phyloP scores from a whole-genome alignment of 805 yeast species.

The Millerozyma miso region DNA sequence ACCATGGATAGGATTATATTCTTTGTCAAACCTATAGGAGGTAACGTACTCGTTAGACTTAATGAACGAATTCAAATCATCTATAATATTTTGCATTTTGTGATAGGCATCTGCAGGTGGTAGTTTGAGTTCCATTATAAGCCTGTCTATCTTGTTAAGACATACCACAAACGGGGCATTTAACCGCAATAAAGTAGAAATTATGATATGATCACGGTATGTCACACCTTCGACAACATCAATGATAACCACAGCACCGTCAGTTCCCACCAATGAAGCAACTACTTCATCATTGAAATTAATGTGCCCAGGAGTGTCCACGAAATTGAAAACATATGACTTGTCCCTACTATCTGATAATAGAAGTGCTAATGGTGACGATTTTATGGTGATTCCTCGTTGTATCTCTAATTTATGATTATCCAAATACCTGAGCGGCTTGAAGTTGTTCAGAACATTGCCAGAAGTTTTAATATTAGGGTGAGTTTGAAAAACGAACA shows the following conservation, averaged over 20 bases:
- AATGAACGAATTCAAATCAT: conserved; percentile 58
- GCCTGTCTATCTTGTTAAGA: conserved; percentile 78
- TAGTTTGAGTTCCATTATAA: conserved; percentile 73
- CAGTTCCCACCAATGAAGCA: conserved; percentile 54
- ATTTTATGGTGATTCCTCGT: conserved; percentile 64
- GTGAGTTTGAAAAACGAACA: conserved; percentile 66
- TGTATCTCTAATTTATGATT: conserved; percentile 63
- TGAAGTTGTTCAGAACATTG: conserved; percentile 33
- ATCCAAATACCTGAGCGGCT: conserved; percentile 64
- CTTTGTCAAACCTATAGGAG: conserved; percentile 21
- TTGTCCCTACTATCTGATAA: conserved; percentile 47
- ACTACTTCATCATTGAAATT: conserved; percentile 76
- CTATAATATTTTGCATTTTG: conserved; percentile 59
- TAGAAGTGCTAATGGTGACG: conserved; percentile 59
- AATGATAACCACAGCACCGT: conserved; percentile 65
- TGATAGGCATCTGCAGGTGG: conserved; percentile 71
- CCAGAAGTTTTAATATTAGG: conserved; percentile 20
- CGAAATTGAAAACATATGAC: conserved; percentile 56
- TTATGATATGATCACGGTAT: conserved; percentile 44
- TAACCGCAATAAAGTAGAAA: conserved; percentile 49
- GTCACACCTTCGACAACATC: conserved; percentile 84
- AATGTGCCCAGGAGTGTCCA: conserved; percentile 92
- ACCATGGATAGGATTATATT: conserved; percentile 55
- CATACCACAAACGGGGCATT: conserved; percentile 55
- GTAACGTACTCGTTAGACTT: conserved; percentile 23